Percentiles rank a stretch among this genome's conserved stretches.
phyloP scores from a whole-genome alignment of 306 rosid species.

The Pterocarpus santalinus region DNA sequence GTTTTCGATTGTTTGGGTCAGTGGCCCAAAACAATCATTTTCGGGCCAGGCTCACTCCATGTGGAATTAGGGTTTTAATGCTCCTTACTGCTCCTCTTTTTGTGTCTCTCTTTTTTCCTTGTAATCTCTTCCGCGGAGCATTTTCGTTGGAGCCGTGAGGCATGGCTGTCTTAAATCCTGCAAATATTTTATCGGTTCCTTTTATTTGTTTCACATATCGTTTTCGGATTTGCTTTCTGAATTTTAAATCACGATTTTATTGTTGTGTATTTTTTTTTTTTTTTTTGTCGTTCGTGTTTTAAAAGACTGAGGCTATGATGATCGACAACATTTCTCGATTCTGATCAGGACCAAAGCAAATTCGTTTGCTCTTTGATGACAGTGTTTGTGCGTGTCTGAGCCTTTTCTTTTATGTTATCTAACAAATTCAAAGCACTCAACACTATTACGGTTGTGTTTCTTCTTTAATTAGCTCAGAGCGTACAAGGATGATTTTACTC shows the following conservation, averaged over 20 bases:
- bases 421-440: not conserved
- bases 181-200: not conserved
- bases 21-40: not conserved
- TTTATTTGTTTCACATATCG: not conserved
- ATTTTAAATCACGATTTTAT: not conserved
- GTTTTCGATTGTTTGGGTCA: not conserved
- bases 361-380: slow-evolving; percentile 58
- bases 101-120: not conserved
- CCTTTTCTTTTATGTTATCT: slow-evolving; percentile 43
- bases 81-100: not conserved
- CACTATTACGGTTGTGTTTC: not conserved
- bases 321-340: slow-evolving; percentile 70
- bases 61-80: slow-evolving; percentile 34
- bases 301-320: slow-evolving; percentile 59
- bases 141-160: not conserved
- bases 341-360: slow-evolving; percentile 61
- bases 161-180: not conserved
- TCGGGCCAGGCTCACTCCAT: not conserved
- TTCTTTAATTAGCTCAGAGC: not conserved
- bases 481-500: no score
- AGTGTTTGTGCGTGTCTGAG: slow-evolving; percentile 86
- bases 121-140: not conserved
- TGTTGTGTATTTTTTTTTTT: not conserved
- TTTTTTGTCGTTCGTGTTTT: not conserved
- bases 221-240: not conserved